Evolutionary conservation across 1,284 basidiomycete species (phyloP).

Genomic region (Paramarasmius palmivorus): DNA sequence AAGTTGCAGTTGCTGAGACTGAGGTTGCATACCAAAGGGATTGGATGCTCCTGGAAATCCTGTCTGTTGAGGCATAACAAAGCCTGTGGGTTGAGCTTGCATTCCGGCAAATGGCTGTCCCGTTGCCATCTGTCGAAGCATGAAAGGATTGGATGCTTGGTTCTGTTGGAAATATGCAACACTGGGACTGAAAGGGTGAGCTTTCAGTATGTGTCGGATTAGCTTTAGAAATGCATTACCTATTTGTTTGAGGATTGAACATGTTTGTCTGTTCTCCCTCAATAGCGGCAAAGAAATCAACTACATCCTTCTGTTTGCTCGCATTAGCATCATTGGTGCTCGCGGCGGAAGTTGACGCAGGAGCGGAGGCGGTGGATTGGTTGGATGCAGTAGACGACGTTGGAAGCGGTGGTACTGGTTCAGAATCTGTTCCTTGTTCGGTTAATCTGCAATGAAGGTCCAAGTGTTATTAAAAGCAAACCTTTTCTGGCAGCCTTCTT

Average conservation of each 20-base stretch:
- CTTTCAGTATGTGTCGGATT: conserved; percentile 11
- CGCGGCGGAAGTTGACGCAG: conserved; percentile 15
- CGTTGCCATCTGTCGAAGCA: conserved; percentile 35
- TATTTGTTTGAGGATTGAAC: conserved; percentile 65
- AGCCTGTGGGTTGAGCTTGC: conserved; percentile 62
- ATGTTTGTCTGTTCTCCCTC: conserved; percentile 81
- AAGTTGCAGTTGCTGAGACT: conserved; percentile 24
- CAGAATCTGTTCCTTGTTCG: conserved; percentile 8
- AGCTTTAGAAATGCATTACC: conserved; percentile 34
- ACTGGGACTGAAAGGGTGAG: conserved; percentile 42
- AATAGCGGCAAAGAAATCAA: conserved; percentile 93
- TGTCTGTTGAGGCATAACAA: conserved; percentile 45
- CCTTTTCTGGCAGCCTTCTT: conserved; percentile 14
- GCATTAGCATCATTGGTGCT: conserved; percentile 23
- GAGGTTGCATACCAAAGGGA: conserved; percentile 37
- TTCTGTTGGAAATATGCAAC: conserved; percentile 62
- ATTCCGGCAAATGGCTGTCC: conserved; percentile 42
- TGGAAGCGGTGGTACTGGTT: conserved; percentile 21
- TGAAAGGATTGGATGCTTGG: conserved; percentile 78
- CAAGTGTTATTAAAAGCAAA: neutral
- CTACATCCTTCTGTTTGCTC: conserved; percentile 41
- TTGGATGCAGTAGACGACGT: conserved; percentile 26
- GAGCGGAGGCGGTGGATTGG: conserved; percentile 23
- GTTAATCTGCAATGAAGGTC: conserved; percentile 3
- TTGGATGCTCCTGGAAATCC: conserved; percentile 44